Percentiles rank a stretch among this genome's conserved stretches.
phyloP scores from a whole-genome alignment of 371 early-diverging fungal species.

The Sporodiniella umbellata region DNA sequence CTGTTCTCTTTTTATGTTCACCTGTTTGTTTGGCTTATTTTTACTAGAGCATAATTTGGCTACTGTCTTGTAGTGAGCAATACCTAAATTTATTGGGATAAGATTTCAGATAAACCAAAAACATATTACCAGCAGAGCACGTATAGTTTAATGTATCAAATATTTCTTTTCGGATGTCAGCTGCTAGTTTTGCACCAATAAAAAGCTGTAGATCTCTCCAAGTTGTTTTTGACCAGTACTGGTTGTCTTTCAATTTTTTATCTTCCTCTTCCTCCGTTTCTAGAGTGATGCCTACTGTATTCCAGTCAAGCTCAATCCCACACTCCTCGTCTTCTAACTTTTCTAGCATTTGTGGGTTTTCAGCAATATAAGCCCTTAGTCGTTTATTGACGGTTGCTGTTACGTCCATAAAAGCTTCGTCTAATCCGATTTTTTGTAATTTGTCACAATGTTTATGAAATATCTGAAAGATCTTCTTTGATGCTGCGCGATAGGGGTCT shows the following conservation, averaged over 20 bases:
- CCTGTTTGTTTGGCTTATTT: constrained; percentile 89
- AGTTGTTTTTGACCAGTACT: constrained; percentile 22
- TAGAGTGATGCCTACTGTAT: constrained; percentile 22
- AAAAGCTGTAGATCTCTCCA: constrained; percentile 73
- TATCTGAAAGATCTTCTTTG: constrained; percentile 68
- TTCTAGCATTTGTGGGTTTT: constrained; percentile 31
- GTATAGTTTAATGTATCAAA: constrained; percentile 73
- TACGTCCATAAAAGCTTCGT: constrained; percentile 89
- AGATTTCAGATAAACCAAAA: not conserved
- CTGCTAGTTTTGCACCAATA: constrained; percentile 68
- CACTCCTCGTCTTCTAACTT: constrained; percentile 23
- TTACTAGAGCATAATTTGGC: constrained; percentile 83
- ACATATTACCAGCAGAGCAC: constrained; percentile 68
- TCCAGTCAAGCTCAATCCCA: constrained; percentile 30
- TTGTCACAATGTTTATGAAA: constrained; percentile 51
- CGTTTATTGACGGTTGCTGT: constrained; percentile 64
- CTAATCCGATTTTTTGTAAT: constrained; percentile 69
- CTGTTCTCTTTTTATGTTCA: constrained; percentile 4
- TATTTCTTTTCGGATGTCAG: constrained; percentile 65
- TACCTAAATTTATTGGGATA: constrained; percentile 45
- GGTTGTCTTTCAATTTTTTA: constrained; percentile 2
- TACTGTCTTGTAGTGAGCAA: constrained; percentile 80
- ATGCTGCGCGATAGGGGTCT: constrained; percentile 76
- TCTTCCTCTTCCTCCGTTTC: constrained; percentile 23
- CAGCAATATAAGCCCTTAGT: constrained; percentile 43